Base-by-base conservation (phyloP, 2,329 filamentous ascomycete species). In the Arthrobotrys sinensis region DNA sequence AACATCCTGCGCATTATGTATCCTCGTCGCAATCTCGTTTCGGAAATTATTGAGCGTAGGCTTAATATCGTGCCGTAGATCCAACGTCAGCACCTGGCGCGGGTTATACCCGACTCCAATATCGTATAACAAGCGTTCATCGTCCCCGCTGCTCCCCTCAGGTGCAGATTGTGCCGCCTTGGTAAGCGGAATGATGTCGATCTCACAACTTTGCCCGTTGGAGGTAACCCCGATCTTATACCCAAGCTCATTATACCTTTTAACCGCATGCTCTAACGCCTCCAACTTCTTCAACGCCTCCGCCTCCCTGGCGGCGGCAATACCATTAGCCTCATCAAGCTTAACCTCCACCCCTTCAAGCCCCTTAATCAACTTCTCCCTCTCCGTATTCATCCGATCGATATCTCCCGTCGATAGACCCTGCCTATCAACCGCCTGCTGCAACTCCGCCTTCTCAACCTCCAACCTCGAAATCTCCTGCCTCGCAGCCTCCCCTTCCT, bases 391-490 rank as follows among this genome's bases (percentile, higher is more conserved):
- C 95, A 99, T 97, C 84, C 96, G 93, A 88, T 99, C 96, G 83
- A 99, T 98, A 88, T 99, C 96, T 85, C 96, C 92, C 85, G 97
- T 96, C 82, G 94, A 96, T 83, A 99, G 94, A 1, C 96, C 96
- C 83, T 97, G 93, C 81, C 92, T 91, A 84, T 98, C 96, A 32
- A 99, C 94, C 34, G 92, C 91, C 76, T 91, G 90, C 84, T 98
- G 95, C 8, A 99, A 88, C 34, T 88, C 88, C 48, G 90, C 86
- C 79, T 93, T 90, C 84, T 99, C 96, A 14, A 92, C 90, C 80
- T 98, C 94, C 0, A 92, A 92, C 81, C 93, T 92, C 75, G 89
- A 88, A 38, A 97, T 86, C 82, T 97, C 94, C 7, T 88, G 86
- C 67, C 91, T 87, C 21, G 93, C 89, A 83, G 94, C 95, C 64